A percentile compares a stretch with the other conserved stretches of the same genome.
phyloP scores from a whole-genome alignment of 148 eudicot species.

The Rhododendron mucronatum region DNA sequence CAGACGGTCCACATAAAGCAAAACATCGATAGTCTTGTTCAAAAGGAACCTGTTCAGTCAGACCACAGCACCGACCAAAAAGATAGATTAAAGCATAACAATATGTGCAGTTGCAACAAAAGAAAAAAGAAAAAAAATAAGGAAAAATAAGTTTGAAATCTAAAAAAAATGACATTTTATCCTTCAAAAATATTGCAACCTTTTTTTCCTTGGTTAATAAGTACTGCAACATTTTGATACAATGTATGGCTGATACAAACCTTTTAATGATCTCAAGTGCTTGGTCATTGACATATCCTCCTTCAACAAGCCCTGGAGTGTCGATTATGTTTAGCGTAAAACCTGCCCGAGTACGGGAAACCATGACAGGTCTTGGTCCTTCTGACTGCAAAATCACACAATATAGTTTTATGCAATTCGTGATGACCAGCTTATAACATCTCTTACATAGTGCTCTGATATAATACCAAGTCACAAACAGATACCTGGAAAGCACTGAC shows the following conservation, averaged over 20 bases:
- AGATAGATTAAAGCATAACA: not conserved
- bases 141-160: not conserved
- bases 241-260: conserved; percentile 24
- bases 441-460: not conserved
- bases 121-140: not conserved
- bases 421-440: not conserved
- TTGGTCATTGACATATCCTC: conserved; percentile 85
- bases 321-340: conserved; percentile 88
- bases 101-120: not conserved
- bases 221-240: not conserved
- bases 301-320: conserved; percentile 96
- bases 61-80: conserved; percentile 29
- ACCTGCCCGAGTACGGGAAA: conserved; percentile 74
- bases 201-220: not conserved
- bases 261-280: conserved; percentile 75
- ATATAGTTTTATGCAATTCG: not conserved
- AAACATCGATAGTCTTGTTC: conserved; percentile 80
- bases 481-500: conserved; percentile 92
- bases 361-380: conserved; percentile 79
- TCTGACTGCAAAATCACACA: conserved; percentile 56
- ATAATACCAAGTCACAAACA: not conserved
- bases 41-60: conserved; percentile 79
- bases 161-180: not conserved
- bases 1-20: conserved; percentile 87
- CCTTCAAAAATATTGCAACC: not conserved